phyloP scores from a whole-genome alignment of 306 rosid genomes.

The Prinsepia uniflora region DNA sequence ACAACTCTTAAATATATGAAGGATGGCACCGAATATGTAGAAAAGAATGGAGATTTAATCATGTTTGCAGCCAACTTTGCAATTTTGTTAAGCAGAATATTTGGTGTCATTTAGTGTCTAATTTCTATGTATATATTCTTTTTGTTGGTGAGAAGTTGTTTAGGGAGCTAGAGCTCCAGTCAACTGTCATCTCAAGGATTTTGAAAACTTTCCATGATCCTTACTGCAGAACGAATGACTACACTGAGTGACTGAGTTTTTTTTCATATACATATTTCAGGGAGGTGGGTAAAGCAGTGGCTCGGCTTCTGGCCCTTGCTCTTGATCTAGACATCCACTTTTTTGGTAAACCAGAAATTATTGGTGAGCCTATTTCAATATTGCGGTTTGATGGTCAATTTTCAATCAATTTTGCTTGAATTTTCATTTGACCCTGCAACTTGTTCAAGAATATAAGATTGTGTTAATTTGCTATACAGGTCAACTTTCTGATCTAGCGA shows the following conservation, averaged over 20 bases:
- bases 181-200: neutral
- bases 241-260: neutral
- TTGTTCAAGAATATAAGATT: neutral
- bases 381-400: conserved; percentile 70
- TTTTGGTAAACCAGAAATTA: conserved; percentile 67
- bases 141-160: conserved; percentile 1
- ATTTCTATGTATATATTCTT: neutral
- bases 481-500: conserved; percentile 57
- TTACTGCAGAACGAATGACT: neutral
- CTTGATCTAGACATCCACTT: conserved; percentile 63
- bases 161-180: neutral
- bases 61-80: neutral
- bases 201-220: neutral
- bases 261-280: conserved; percentile 35
- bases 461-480: conserved; percentile 36
- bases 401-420: neutral
- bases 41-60: conserved; percentile 58
- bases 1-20: conserved; percentile 25
- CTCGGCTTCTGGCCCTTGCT: conserved; percentile 75
- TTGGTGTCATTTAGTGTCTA: neutral
- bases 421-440: neutral
- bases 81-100: conserved; percentile 2
- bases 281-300: conserved; percentile 65
- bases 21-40: conserved; percentile 90
- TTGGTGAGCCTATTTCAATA: conserved; percentile 68